Base-by-base conservation (phyloP, 257 asterid genomes). In the Solanum chaucha region DNA sequence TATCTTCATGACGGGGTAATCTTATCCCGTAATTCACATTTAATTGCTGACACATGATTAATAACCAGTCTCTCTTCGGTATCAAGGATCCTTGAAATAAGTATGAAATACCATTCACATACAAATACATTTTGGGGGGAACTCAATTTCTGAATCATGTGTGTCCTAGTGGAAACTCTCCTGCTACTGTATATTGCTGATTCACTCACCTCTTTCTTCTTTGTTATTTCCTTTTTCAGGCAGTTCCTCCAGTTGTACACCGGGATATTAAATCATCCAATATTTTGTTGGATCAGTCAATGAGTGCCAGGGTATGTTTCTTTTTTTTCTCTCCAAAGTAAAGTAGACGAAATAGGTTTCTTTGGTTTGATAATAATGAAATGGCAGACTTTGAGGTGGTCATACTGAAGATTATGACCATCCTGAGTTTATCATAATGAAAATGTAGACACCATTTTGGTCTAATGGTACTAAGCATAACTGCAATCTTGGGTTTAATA, bases 1-100 rank as follows among this genome's bases (percentile, higher is more conserved):
- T 97, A 97, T 95, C 99, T 97, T 89, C 99, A 95, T 85, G 98
- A 97, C 73, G 99, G 99, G 90, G 98, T 97, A 94, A 93, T 93
- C 64, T 74, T 85, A 2, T 41, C 28, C n/a, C 58, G 15, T 30
- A 58, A 40, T 11, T 85, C 22, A 41, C 30, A 40, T 15, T 85
- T 86, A 12, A 48, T 72, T 26, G 41, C 41, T 28, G 17, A 80
- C 26, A 26, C 41, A 9, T 80, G 67, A 80, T 80, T 46, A 44
- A 44, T 17, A 20, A 46, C 41, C 41, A 80, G 11, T 81, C 68
- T 78, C 26, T 78, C 84, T 48, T 48, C 30, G 22, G 68, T 48
- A 30, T 3, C 65, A 46, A 9, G 65, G 40, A 28, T 81, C 44
- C 68, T 81, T 48, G 41, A 81, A 81, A 48, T 81, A 48, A 30